Percentiles rank a stretch among this genome's conserved stretches.
phyloP scores from a whole-genome alignment of 2,329 filamentous ascomycete species.

The Acrodontium crateriforme region DNA sequence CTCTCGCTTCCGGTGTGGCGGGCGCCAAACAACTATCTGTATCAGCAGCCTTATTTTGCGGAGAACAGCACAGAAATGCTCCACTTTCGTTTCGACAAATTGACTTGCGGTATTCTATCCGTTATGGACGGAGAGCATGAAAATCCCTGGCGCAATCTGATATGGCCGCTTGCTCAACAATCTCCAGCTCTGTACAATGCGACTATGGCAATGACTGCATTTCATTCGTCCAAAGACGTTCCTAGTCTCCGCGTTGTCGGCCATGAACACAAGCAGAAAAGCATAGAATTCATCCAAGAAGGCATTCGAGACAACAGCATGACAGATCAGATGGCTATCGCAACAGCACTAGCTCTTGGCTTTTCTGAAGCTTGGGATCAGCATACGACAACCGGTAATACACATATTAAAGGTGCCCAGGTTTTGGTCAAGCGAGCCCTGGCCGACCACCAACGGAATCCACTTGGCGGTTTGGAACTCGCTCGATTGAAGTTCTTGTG shows the following conservation, averaged over 20 bases:
- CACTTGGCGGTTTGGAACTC: slow-evolving; percentile 33
- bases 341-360: slow-evolving; percentile 54
- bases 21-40: slow-evolving; percentile 11
- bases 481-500: slow-evolving; percentile 51
- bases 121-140: slow-evolving; percentile 55
- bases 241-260: slow-evolving; percentile 46
- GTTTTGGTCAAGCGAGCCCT: slow-evolving; percentile 48
- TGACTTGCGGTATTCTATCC: slow-evolving; percentile 57
- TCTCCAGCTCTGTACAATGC: slow-evolving; percentile 55
- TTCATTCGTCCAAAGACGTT: slow-evolving; percentile 48
- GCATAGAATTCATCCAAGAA: slow-evolving; percentile 44
- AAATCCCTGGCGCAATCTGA: slow-evolving; percentile 56
- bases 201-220: slow-evolving; percentile 54
- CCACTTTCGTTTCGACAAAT: slow-evolving; percentile 47
- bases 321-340: slow-evolving; percentile 50
- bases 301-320: slow-evolving; percentile 45
- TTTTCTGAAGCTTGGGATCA: slow-evolving; percentile 61
- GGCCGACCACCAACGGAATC: slow-evolving; percentile 29
- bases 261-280: slow-evolving; percentile 55
- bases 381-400: slow-evolving; percentile 53
- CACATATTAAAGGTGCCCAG: slow-evolving; percentile 55
- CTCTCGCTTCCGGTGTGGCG: no score
- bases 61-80: slow-evolving; percentile 43
- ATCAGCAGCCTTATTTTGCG: slow-evolving; percentile 17
- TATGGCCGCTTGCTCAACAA: slow-evolving; percentile 54